Conservation (phyloP, 805 yeast species). For the Yarrowia sp. region DNA sequence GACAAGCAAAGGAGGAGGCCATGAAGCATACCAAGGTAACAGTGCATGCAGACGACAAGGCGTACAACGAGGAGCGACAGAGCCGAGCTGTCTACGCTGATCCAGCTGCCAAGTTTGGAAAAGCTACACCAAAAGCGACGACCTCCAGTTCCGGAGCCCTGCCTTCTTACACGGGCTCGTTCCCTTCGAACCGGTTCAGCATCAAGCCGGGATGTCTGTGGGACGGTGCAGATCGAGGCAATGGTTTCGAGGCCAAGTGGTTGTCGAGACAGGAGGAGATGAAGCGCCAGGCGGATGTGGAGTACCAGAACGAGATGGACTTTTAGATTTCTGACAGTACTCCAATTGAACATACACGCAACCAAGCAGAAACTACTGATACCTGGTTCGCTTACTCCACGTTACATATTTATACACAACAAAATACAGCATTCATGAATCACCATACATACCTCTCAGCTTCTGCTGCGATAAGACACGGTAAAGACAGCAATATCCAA, state of each 20-base stretch:
- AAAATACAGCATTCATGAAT: too few relatives aligned
- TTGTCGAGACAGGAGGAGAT: constrained; percentile 1
- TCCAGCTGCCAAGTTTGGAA: constrained; percentile 15
- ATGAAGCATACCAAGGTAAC: neutral
- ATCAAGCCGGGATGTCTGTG: constrained; percentile 19
- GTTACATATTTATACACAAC: too few relatives aligned
- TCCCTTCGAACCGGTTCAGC: constrained; percentile 12
- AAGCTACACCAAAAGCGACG: neutral
- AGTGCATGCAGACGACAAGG: neutral
- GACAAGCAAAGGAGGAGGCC: neutral
- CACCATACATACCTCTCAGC: too few relatives aligned
- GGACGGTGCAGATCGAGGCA: constrained; percentile 9
- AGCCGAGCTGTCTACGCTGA: constrained; percentile 1
- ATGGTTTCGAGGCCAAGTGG: constrained; percentile 19
- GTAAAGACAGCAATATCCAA: too few relatives aligned
- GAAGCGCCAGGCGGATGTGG: neutral
- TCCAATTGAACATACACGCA: too few relatives aligned
- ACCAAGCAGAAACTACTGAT: too few relatives aligned
- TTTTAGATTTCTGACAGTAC: too few relatives aligned
- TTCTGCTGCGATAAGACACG: too few relatives aligned
- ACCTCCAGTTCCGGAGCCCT: neutral
- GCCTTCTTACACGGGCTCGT: neutral
- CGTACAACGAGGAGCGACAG: constrained; percentile 18
- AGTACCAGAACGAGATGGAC: constrained; percentile 17
- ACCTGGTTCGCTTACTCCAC: too few relatives aligned